phyloP scores from a whole-genome alignment of 441 rosid species.

The Theobroma grandiflorum region DNA sequence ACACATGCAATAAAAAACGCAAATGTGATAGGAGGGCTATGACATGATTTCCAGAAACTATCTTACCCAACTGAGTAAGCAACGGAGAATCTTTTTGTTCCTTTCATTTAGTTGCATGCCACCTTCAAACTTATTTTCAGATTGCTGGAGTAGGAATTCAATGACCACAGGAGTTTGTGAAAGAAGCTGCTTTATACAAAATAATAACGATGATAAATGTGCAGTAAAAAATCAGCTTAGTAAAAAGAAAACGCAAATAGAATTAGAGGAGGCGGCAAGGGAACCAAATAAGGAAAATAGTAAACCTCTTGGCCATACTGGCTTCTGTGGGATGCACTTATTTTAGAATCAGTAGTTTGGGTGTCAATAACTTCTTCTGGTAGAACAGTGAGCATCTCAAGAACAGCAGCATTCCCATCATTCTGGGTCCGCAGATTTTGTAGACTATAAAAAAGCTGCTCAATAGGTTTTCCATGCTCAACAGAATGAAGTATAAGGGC shows the following conservation, averaged over 20 bases:
- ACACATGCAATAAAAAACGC: conserved; percentile 10
- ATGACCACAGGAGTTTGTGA: conserved; percentile 84
- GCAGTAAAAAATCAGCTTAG: neutral
- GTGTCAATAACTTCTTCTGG: conserved; percentile 91
- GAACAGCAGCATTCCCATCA: conserved; percentile 84
- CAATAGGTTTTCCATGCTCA: conserved; percentile 84
- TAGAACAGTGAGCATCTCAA: conserved; percentile 95
- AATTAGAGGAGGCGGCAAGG: neutral
- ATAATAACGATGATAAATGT: conserved; percentile 21
- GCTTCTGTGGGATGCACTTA: conserved; percentile 60
- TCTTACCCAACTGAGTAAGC: conserved; percentile 97
- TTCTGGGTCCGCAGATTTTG: conserved; percentile 80
- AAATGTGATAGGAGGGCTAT: neutral
- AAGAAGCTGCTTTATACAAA: conserved; percentile 64
- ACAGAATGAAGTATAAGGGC: conserved; percentile 78
- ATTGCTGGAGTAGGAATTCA: conserved; percentile 87
- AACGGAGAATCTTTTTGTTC: conserved; percentile 85
- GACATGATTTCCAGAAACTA: conserved; percentile 14
- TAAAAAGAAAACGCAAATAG: neutral
- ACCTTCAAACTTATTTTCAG: conserved; percentile 67
- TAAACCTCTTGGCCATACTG: conserved; percentile 83
- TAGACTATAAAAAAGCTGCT: conserved; percentile 86
- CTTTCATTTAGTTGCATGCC: conserved; percentile 63
- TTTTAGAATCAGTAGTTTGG: conserved; percentile 61
- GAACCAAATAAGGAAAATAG: conserved; percentile 32